Evolutionary conservation across 2,329 filamentous ascomycete species (phyloP).

Genomic region (Aspergillus sp.): DNA sequence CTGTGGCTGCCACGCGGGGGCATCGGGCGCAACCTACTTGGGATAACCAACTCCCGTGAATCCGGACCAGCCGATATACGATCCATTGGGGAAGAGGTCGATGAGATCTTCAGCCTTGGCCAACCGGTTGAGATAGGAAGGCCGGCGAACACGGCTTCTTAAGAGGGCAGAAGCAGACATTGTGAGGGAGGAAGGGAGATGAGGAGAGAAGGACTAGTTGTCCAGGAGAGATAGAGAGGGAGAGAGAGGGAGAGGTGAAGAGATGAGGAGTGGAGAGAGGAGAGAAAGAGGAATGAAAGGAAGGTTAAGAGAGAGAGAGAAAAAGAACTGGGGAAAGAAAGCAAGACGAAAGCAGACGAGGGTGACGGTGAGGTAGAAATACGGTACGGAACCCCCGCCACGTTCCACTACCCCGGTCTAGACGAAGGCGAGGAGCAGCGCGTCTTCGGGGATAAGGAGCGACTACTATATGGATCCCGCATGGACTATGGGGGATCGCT

Average conservation of each 20-base stretch:
- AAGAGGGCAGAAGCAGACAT: conserved; percentile 70
- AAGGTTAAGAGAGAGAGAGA: conserved; percentile 13
- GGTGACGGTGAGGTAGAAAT: conserved; percentile 19
- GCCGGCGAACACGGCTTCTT: conserved; percentile 72
- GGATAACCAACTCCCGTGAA: conserved; percentile 90
- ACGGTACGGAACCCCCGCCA: conserved; percentile 17
- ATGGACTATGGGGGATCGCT: background rate
- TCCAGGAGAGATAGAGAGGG: conserved; percentile 15
- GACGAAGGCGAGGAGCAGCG: background rate
- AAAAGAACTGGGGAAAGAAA: conserved; percentile 1
- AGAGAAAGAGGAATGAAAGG: conserved; percentile 9
- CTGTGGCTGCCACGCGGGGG: background rate
- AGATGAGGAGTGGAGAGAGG: conserved; percentile 13
- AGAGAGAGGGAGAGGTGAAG: too few species aligned
- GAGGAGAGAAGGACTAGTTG: conserved; percentile 11
- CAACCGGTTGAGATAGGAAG: conserved; percentile 78
- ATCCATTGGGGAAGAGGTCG: conserved; percentile 76
- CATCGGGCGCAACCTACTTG: conserved; percentile 61
- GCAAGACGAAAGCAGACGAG: background rate
- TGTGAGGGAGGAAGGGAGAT: conserved; percentile 13
- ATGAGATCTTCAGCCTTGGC: conserved; percentile 77
- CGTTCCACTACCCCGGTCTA: conserved; percentile 10
- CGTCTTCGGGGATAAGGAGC: conserved; percentile 4
- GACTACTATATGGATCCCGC: background rate
- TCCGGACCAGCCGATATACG: conserved; percentile 89